Conservation (phyloP, 805 yeast genomes). For the Saccharomyces kudriavzevii region DNA sequence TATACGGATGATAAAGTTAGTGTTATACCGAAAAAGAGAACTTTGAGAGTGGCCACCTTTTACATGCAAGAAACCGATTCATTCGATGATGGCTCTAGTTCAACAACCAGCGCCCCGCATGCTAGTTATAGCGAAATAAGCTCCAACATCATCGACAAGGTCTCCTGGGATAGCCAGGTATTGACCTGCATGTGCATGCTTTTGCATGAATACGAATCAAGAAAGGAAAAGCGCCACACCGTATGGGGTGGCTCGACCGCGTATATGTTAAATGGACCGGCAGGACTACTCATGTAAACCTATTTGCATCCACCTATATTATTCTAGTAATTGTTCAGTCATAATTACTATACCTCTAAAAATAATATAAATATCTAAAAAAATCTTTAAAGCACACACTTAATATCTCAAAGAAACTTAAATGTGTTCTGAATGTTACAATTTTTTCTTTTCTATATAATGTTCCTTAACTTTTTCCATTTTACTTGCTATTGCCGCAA, state of each 20-base stretch:
- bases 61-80: slow-evolving; percentile 15
- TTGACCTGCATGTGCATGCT: slow-evolving; percentile 30
- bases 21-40: slow-evolving; percentile 23
- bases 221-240: slow-evolving; percentile 24
- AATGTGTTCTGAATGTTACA: background rate
- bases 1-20: slow-evolving; percentile 23
- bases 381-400: background rate
- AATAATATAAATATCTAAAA: background rate
- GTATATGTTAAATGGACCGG: slow-evolving; percentile 1
- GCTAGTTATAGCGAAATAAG: background rate
- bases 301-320: background rate
- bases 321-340: background rate
- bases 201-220: slow-evolving; percentile 27
- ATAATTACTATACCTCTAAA: background rate
- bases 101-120: background rate
- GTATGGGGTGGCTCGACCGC: background rate
- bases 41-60: slow-evolving; percentile 18
- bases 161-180: slow-evolving; percentile 24
- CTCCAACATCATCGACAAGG: slow-evolving; percentile 4
- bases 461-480: background rate
- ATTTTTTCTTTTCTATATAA: background rate
- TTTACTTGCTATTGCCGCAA: background rate
- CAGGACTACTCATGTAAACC: background rate
- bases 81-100: background rate
- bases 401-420: background rate